Evolutionary conservation across 169 alveolate species (phyloP).

Genomic region (Eimeria acervulina): DNA sequence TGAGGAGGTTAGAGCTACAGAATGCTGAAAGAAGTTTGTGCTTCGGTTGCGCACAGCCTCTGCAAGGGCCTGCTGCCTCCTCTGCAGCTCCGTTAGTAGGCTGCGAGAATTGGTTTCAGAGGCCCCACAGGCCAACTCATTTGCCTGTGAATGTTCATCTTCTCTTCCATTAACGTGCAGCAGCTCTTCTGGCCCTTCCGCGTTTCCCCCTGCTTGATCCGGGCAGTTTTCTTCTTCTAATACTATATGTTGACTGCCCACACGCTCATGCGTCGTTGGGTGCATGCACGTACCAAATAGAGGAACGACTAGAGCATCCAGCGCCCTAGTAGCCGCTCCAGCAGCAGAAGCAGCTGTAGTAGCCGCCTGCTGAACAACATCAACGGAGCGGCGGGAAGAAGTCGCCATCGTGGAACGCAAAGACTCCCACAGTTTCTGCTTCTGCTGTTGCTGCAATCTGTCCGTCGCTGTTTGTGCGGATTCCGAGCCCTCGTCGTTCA

Average conservation of each 20-base stretch:
- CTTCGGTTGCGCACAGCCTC: conserved; percentile 60
- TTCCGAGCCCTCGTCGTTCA: background rate
- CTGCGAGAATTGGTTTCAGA: conserved; percentile 1
- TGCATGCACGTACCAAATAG: conserved; percentile 39
- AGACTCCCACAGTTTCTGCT: conserved; percentile 38
- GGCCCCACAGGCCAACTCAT: background rate
- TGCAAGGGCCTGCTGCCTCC: conserved; percentile 65
- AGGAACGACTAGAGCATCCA: conserved; percentile 22
- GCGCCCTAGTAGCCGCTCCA: conserved; percentile 4
- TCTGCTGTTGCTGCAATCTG: background rate
- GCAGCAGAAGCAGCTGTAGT: conserved; percentile 33
- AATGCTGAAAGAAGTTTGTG: conserved; percentile 56
- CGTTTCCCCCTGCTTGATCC: background rate
- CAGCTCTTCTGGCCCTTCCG: background rate
- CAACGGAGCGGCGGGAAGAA: conserved; percentile 55
- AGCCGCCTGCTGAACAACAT: conserved; percentile 57
- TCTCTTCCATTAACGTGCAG: background rate
- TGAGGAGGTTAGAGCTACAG: conserved; percentile 54
- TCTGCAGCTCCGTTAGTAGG: conserved; percentile 41
- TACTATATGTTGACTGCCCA: background rate
- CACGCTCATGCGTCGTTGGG: background rate
- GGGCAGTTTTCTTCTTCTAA: background rate
- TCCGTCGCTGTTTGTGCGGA: background rate
- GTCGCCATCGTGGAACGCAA: background rate
- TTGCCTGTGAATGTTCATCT: background rate